Evolutionary conservation across 2,329 filamentous ascomycete genomes (phyloP).

Genomic region (Penicillium sp.): DNA sequence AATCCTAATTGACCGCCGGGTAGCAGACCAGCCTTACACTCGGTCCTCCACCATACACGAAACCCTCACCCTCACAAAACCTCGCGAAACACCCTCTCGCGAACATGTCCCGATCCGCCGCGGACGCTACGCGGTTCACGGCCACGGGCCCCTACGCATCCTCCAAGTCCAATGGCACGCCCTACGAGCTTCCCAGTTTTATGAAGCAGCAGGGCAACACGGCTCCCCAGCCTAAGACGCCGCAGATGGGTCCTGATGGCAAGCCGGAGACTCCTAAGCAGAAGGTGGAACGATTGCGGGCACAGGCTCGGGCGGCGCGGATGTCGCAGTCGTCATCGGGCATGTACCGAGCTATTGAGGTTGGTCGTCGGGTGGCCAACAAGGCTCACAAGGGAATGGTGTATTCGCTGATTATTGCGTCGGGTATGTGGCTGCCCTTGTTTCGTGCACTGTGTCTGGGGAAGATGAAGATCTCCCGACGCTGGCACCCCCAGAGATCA

Average conservation of each 20-base stretch:
- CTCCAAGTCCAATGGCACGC: constrained; percentile 37
- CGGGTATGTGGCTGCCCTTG: constrained; percentile 45
- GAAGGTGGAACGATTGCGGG: constrained; percentile 66
- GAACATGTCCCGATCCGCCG: constrained; percentile 48
- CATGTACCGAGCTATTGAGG: constrained; percentile 54
- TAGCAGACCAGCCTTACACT: background rate
- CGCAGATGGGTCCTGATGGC: constrained; percentile 25
- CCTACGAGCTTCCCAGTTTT: constrained; percentile 34
- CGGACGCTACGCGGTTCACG: constrained; percentile 52
- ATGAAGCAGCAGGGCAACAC: constrained; percentile 18
- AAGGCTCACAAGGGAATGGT: constrained; percentile 60
- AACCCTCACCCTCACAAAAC: background rate
- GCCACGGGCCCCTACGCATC: constrained; percentile 50
- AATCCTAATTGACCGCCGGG: background rate
- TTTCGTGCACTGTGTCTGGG: background rate
- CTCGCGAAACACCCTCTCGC: background rate
- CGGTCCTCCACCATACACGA: background rate
- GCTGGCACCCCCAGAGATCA: background rate
- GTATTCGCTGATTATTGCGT: constrained; percentile 59
- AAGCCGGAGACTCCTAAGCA: constrained; percentile 63
- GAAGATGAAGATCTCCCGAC: background rate
- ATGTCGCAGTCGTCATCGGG: constrained; percentile 57
- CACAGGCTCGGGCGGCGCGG: constrained; percentile 66
- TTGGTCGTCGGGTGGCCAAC: constrained; percentile 59
- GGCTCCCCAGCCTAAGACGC: constrained; percentile 11